A percentile compares a stretch with the other conserved stretches of the same genome.
These are phyloP conservation scores for Venturia oleaginea DNA, from an alignment of 2,329 filamentous ascomycete species.

Conservation along the genomic window DNA sequence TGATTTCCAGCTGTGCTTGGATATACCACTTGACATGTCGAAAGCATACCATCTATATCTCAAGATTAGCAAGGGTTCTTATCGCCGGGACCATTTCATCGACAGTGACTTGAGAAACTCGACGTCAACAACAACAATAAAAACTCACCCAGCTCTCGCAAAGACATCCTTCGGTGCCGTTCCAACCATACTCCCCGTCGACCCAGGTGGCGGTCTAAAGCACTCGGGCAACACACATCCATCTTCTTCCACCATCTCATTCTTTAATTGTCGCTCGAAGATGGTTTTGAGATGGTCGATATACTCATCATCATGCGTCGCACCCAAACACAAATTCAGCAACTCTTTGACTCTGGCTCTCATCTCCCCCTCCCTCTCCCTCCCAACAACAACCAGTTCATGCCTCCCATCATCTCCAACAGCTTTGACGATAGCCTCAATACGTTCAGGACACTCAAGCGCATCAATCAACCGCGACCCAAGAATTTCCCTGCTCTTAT, in stretches of 20 bases:
- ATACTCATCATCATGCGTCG: conserved; percentile 6
- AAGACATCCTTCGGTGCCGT: conserved; percentile 16
- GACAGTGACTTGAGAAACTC: too few species aligned
- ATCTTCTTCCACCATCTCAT: conserved; percentile 16
- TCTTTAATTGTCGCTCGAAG: background rate
- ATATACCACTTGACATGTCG: conserved; percentile 20
- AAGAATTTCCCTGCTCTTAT: conserved; percentile 11
- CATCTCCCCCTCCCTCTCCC: background rate
- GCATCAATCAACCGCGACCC: conserved; percentile 9
- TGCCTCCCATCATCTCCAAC: background rate
- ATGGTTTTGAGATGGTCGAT: conserved; percentile 1
- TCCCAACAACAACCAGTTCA: background rate
- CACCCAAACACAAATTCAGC: background rate
- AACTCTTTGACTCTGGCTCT: background rate
- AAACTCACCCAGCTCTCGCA: conserved; percentile 18
- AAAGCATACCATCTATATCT: conserved; percentile 17
- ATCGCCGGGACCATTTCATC: too few species aligned
- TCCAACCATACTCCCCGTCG: background rate
- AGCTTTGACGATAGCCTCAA: conserved; percentile 9
- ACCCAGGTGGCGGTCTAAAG: conserved; percentile 15
- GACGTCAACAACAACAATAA: too few species aligned
- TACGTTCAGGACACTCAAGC: conserved; percentile 14
- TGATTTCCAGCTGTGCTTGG: conserved; percentile 18
- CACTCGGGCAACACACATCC: conserved; percentile 21
- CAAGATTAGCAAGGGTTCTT: background rate